phyloP scores from a whole-genome alignment of 2,329 filamentous ascomycete genomes.

The Myriosclerotinia curreyana region DNA sequence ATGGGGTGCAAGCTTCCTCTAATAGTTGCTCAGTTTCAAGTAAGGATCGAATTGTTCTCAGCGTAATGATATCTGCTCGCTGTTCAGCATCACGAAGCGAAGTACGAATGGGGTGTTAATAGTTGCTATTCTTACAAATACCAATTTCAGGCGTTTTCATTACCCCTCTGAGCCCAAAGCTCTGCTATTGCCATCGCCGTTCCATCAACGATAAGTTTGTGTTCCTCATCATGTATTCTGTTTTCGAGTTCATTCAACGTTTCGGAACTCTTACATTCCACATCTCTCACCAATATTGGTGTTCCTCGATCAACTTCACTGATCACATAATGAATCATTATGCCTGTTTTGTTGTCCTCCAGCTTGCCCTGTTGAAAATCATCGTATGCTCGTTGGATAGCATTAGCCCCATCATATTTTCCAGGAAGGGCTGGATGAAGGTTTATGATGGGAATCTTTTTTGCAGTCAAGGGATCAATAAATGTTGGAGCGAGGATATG shows the following conservation, averaged over 20 bases:
- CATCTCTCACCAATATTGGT: conserved; percentile 67
- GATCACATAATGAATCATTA: conserved; percentile 88
- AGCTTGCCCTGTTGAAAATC: conserved; percentile 65
- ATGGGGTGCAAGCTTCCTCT: background rate
- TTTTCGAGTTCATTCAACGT: conserved; percentile 63
- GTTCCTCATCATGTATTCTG: conserved; percentile 74
- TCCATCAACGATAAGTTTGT: conserved; percentile 74
- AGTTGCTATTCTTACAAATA: conserved; percentile 13
- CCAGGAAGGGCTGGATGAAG: conserved; percentile 65
- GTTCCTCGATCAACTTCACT: conserved; percentile 75
- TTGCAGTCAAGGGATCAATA: conserved; percentile 55
- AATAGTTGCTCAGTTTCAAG: background rate
- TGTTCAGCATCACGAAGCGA: conserved; percentile 8
- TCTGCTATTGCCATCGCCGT: conserved; percentile 51
- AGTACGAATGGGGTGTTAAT: background rate
- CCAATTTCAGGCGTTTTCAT: conserved; percentile 16
- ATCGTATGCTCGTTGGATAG: conserved; percentile 74
- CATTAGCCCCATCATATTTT: conserved; percentile 71
- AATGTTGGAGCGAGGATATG: conserved; percentile 63
- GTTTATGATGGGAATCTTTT: conserved; percentile 61
- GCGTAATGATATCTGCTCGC: background rate
- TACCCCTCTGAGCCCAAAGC: conserved; percentile 37
- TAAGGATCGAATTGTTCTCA: conserved; percentile 12
- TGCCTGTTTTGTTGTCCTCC: conserved; percentile 66
- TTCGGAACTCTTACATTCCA: conserved; percentile 64